Percentiles rank a stretch among this genome's conserved stretches.
Evolutionary conservation across 2,329 filamentous ascomycete genomes (phyloP).

Genomic region (Bertia moriformis): DNA sequence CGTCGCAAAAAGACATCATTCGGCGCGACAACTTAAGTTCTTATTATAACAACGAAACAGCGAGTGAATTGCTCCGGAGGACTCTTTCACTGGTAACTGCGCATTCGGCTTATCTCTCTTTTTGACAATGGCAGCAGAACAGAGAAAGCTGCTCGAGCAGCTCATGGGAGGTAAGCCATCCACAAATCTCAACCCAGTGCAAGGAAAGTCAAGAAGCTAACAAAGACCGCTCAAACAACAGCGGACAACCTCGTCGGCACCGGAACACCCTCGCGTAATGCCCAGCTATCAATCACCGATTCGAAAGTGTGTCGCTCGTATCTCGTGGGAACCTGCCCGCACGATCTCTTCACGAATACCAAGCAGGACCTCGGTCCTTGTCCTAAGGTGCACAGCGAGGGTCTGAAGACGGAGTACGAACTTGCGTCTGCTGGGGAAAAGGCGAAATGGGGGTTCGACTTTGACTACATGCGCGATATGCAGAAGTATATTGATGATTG

Average conservation of each 20-base stretch:
- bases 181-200: no score
- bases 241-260: background rate
- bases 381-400: constrained; percentile 75
- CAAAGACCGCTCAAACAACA: background rate
- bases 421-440: constrained; percentile 55
- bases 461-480: constrained; percentile 91
- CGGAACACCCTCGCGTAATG: constrained; percentile 35
- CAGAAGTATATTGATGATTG: constrained; percentile 95
- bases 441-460: constrained; percentile 76
- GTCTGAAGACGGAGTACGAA: constrained; percentile 79
- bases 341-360: constrained; percentile 98
- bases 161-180: constrained; percentile 54
- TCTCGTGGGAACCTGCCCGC: constrained; percentile 82
- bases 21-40: no score
- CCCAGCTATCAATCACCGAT: constrained; percentile 78
- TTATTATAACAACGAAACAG: no score
- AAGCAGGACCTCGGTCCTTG: constrained; percentile 93
- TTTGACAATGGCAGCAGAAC: constrained; percentile 74
- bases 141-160: constrained; percentile 93
- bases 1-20: no score
- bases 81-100: no score
- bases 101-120: no score
- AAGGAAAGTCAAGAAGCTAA: background rate
- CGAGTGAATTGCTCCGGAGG: no score
- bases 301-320: constrained; percentile 90